A percentile compares a stretch with the other conserved stretches of the same genome.
These are phyloP conservation scores for Saprolegnia parasitica DNA, from an alignment of 352 stramenopile species.

Conservation along the genomic window DNA sequence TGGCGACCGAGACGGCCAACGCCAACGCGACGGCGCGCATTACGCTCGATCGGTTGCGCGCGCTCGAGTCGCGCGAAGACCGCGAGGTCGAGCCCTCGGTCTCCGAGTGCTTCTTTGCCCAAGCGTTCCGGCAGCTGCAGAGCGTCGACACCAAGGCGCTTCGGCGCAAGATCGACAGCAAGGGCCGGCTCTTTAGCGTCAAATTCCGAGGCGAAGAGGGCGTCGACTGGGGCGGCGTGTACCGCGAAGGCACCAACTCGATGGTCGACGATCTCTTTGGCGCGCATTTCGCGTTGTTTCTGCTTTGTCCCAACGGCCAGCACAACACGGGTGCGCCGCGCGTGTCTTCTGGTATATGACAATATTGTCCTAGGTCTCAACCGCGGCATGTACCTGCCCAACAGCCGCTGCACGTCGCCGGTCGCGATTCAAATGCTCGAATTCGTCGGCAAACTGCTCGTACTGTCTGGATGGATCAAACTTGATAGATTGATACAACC, in stretches of 20 bases:
- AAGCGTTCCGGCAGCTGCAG: conserved; percentile 89
- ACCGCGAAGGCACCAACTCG: conserved; percentile 82
- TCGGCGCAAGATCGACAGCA: conserved; percentile 85
- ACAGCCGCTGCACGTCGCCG: conserved; percentile 83
- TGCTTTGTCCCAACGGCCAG: conserved; percentile 82
- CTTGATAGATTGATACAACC: background rate
- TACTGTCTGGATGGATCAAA: background rate
- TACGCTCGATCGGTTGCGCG: conserved; percentile 77
- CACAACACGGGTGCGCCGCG: conserved; percentile 63
- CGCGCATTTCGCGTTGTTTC: conserved; percentile 75
- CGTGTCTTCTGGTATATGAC: too few species aligned
- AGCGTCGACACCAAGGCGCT: conserved; percentile 80
- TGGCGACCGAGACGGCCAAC: conserved; percentile 44
- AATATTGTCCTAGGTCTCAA: conserved; percentile 37
- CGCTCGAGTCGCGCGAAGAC: conserved; percentile 82
- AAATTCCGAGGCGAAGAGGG: conserved; percentile 87
- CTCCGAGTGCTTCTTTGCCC: conserved; percentile 91
- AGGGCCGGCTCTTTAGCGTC: conserved; percentile 81
- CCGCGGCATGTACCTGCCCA: conserved; percentile 83
- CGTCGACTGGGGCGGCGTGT: conserved; percentile 86
- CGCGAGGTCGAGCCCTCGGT: conserved; percentile 81
- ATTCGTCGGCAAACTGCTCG: conserved; percentile 91
- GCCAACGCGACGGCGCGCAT: conserved; percentile 73
- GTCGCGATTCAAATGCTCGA: conserved; percentile 90
- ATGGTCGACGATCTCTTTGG: conserved; percentile 89